These are phyloP conservation scores for Paralagenidium karlingii DNA, from an alignment of 352 stramenopile species.

Conservation along the genomic window DNA sequence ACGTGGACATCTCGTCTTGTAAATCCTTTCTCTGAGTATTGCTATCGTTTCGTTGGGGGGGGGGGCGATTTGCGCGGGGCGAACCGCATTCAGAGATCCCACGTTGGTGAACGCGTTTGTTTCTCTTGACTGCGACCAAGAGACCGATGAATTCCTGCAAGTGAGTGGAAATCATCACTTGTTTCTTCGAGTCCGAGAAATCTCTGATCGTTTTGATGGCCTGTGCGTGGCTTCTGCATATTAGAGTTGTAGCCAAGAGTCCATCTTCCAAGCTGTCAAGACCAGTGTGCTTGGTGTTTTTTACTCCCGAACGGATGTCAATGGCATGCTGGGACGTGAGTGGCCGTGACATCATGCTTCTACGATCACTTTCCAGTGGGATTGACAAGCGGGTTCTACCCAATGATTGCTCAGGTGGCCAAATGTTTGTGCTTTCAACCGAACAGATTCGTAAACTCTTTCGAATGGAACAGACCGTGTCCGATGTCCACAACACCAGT, in stretches of 20 bases:
- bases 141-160: slow-evolving; percentile 58
- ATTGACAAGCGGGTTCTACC: background rate
- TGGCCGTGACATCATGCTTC: slow-evolving; percentile 1
- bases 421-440: slow-evolving; percentile 80
- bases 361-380: background rate
- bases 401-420: slow-evolving; percentile 27
- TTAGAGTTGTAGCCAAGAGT: slow-evolving; percentile 64
- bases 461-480: background rate
- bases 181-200: background rate
- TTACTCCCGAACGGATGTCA: slow-evolving; percentile 72
- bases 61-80: background rate
- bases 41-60: background rate
- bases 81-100: slow-evolving; percentile 20
- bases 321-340: slow-evolving; percentile 72
- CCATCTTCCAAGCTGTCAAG: slow-evolving; percentile 43
- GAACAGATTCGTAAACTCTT: slow-evolving; percentile 59
- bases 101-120: slow-evolving; percentile 48
- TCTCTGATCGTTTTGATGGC: background rate
- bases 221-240: background rate
- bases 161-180: slow-evolving; percentile 12
- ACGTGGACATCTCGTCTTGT: no score
- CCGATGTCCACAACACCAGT: background rate
- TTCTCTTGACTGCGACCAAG: slow-evolving; percentile 58
- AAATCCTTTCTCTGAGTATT: no score
- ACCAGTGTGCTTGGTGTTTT: slow-evolving; percentile 64